These are phyloP conservation scores for Coemansia sp. DNA, from an alignment of 192 early-diverging fungal species.

Conservation along the genomic window DNA sequence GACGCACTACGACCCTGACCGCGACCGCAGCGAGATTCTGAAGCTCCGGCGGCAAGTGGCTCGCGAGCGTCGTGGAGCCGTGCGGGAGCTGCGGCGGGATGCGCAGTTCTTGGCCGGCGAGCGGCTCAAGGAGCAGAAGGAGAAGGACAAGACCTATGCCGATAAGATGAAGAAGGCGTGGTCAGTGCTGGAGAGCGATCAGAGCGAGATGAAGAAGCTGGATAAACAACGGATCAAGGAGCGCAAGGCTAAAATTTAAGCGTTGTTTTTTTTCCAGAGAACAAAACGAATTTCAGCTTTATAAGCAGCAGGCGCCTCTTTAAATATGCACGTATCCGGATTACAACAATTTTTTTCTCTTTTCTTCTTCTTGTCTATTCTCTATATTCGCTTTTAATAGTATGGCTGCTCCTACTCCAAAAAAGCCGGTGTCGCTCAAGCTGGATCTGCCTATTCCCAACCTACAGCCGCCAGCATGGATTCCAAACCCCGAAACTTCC, in stretches of 20 bases:
- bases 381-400: too few species aligned
- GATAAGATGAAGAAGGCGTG: conserved; percentile 89
- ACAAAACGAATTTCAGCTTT: too few species aligned
- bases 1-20: conserved; percentile 75
- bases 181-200: conserved; percentile 80
- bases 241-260: conserved; percentile 38
- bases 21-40: conserved; percentile 65
- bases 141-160: conserved; percentile 81
- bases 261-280: background rate
- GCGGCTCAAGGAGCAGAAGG: conserved; percentile 62
- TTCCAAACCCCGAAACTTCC: conserved; percentile 33
- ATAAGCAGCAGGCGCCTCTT: too few species aligned
- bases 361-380: too few species aligned
- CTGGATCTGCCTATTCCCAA: background rate
- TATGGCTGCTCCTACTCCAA: background rate
- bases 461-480: conserved; percentile 13
- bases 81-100: conserved; percentile 95
- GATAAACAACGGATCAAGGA: conserved; percentile 58
- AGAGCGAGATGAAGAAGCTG: conserved; percentile 71
- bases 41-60: conserved; percentile 84
- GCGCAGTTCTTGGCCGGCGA: conserved; percentile 80
- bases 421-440: background rate
- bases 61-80: conserved; percentile 91
- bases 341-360: too few species aligned
- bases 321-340: too few species aligned